A percentile compares a stretch with the other conserved stretches of the same genome.
These are phyloP conservation scores for Spathaspora boniae DNA, from an alignment of 805 yeast species.

Conservation along the genomic window DNA sequence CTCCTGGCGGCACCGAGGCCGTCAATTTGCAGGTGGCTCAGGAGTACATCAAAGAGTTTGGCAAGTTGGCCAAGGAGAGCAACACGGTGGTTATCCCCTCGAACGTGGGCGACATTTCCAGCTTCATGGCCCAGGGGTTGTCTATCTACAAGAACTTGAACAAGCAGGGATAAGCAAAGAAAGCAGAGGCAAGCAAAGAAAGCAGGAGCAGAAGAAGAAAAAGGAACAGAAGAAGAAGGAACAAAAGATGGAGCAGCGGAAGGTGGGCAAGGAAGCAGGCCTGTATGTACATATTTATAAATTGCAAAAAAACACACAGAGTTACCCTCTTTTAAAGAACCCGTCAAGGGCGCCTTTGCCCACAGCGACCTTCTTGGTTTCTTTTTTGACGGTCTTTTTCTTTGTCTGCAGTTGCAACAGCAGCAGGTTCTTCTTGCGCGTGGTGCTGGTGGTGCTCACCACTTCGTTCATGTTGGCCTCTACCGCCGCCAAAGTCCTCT, in stretches of 20 bases:
- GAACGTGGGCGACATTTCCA: conserved; percentile 68
- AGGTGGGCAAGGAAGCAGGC: conserved; percentile 2
- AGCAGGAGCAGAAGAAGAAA: no score
- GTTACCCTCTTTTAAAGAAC: conserved; percentile 43
- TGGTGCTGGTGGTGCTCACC: conserved; percentile 15
- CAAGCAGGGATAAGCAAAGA: conserved; percentile 2
- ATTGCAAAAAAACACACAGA: conserved; percentile 1
- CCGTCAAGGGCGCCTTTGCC: conserved; percentile 71
- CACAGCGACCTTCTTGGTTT: conserved; percentile 41
- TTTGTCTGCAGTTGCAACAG: conserved; percentile 20
- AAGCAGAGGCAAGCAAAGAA: no score
- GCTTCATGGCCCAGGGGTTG: conserved; percentile 73
- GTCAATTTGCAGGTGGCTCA: conserved; percentile 79
- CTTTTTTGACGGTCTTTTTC: conserved; percentile 19
- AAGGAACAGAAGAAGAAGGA: background rate
- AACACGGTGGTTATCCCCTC: conserved; percentile 78
- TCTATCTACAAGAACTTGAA: conserved; percentile 60
- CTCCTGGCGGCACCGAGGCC: conserved; percentile 73
- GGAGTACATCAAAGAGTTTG: conserved; percentile 77
- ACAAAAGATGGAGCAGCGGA: conserved; percentile 39
- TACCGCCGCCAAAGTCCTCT: conserved; percentile 21
- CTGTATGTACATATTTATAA: conserved; percentile 5
- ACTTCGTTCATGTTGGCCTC: conserved; percentile 25
- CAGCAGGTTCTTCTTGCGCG: conserved; percentile 20
- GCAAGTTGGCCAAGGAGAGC: conserved; percentile 76